Base-by-base conservation (phyloP, 169 alveolate species). In the Babesia divergens region DNA sequence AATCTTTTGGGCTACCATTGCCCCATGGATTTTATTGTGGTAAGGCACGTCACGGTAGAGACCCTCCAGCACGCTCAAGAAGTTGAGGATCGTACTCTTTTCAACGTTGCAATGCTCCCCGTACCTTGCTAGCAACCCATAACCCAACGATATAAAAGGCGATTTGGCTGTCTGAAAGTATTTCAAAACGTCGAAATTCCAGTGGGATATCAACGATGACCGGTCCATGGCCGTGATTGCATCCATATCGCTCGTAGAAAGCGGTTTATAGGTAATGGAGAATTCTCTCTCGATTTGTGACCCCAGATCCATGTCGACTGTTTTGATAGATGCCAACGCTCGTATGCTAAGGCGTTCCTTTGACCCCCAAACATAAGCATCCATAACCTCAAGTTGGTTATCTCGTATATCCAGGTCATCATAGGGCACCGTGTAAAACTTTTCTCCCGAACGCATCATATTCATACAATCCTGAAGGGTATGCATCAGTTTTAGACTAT, bases 1-100 rank as follows among this genome's bases (percentile, higher is more conserved):
- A 50, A 84, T 38, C 62, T 88, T 88, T 56, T 88, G 93, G 31
- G 91, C 84, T 51, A 88, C 93, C 85, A 88, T 76, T 3, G 85
- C 70, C 46, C 90, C 93, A 53, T 88, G 93, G 35, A 84, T 81
- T 20, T 60, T 67, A 80, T 88, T 88, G 52, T 88, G 93, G 60
- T 88, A 88, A 18, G 93, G 84, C 18, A 81, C 90, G 71, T 74
- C 53, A 32, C 58, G 79, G 75, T 88, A 88, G 35, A 74, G 77
- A n/a, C 58, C 67, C 56, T 88, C 86, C 52, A 84, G 69, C 68
- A 68, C 52, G 22, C 84, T 40, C 51, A 88, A 44, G 51, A 88
- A 88, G 32, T 54, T 66, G 9, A 59, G 51, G n/a, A 69, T 29
- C 13, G 58, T 68, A 18, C 53, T 44, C 29, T 37, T 40, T 38